Conservation (phyloP, 192 early-diverging fungal species). For the Jimgerdemannia flammicorona region DNA sequence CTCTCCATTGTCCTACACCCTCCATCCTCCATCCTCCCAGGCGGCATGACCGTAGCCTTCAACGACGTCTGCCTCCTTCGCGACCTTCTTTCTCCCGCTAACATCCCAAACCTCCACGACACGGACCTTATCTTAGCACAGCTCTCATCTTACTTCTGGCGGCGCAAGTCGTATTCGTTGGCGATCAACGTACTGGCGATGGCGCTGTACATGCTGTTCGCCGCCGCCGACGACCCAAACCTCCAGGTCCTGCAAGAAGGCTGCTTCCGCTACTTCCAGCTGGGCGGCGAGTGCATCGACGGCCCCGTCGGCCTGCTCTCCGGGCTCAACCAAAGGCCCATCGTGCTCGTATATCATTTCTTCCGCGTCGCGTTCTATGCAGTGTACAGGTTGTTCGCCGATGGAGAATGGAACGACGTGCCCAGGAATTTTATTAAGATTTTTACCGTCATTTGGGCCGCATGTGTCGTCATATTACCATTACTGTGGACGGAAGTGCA, state of each 20-base stretch:
- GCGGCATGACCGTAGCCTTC: conserved; percentile 96
- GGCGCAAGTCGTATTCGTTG: conserved; percentile 62
- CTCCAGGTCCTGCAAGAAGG: conserved; percentile 73
- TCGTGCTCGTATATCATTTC: conserved; percentile 84
- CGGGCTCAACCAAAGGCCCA: conserved; percentile 72
- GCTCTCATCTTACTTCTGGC: conserved; percentile 72
- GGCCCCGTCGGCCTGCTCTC: conserved; percentile 85
- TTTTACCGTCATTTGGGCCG: conserved; percentile 50
- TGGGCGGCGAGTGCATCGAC: conserved; percentile 76
- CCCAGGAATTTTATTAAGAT: conserved; percentile 42
- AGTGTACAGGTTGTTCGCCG: conserved; percentile 50
- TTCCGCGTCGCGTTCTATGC: conserved; percentile 84
- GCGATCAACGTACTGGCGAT: conserved; percentile 91
- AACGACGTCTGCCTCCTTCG: conserved; percentile 83
- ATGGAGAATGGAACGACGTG: conserved; percentile 39
- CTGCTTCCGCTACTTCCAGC: conserved; percentile 84
- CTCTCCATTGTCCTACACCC: background rate
- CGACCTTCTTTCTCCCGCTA: conserved; percentile 48
- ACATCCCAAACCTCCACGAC: conserved; percentile 46
- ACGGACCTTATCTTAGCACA: conserved; percentile 40
- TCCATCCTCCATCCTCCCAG: conserved; percentile 13
- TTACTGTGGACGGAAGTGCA: conserved; percentile 30
- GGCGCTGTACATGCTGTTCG: conserved; percentile 89
- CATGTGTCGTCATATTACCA: conserved; percentile 43
- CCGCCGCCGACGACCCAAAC: conserved; percentile 72